Conservation (phyloP, 441 rosid species). For the Adansonia madagascariensis region DNA sequence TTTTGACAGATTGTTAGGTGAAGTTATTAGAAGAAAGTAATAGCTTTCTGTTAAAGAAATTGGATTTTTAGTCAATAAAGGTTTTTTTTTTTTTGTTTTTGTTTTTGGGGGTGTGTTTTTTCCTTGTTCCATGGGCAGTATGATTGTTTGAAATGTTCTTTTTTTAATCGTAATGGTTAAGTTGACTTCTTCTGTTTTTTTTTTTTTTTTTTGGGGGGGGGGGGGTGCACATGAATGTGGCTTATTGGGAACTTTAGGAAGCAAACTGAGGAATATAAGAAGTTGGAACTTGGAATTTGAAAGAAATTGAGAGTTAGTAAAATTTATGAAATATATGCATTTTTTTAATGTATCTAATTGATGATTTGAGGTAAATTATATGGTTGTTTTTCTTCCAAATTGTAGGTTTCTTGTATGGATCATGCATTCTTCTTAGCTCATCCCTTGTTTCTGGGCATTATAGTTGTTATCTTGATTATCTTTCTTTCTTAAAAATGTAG, state of each 20-base stretch:
- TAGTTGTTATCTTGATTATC: too few species aligned
- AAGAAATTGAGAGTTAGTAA: background rate
- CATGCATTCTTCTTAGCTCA: background rate
- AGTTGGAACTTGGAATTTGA: background rate
- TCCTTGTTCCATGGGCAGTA: too few species aligned
- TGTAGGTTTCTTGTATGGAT: background rate
- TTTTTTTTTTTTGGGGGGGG: background rate
- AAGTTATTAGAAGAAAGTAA: background rate
- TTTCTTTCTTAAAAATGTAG: background rate
- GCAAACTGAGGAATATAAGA: background rate
- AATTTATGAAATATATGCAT: background rate
- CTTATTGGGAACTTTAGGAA: background rate
- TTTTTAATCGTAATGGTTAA: background rate
- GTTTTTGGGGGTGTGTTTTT: background rate
- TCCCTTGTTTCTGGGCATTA: background rate
- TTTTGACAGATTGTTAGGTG: background rate
- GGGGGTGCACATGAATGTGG: background rate
- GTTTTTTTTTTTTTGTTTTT: background rate
- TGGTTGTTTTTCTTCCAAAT: background rate
- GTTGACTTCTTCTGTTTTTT: background rate
- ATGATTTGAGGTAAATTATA: background rate
- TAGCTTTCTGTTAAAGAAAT: background rate
- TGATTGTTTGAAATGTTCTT: background rate
- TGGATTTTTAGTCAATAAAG: background rate
- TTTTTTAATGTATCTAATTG: background rate